Base-by-base conservation (phyloP, 305 asterid genomes). In the Galium porrigens region DNA sequence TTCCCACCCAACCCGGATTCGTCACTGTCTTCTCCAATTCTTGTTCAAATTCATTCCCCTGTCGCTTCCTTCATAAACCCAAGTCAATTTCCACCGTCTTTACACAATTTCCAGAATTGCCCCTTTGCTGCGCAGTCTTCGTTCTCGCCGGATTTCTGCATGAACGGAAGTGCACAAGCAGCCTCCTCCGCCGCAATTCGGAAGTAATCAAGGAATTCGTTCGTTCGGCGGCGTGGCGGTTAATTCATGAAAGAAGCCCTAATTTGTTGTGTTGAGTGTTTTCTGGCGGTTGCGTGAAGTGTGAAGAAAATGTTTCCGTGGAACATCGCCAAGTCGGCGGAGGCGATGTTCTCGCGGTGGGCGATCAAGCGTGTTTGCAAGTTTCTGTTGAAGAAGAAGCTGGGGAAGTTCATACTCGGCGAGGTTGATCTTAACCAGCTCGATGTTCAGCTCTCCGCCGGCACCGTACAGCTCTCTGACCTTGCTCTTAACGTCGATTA, bases 341-440 rank as follows among this genome's bases (percentile, higher is more conserved):
- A 92, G 85, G 89, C 94, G 80, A 79, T 85, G 96, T 84, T 92
- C 82, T 87, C 97, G 56, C 96, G 97, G 60, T 92, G 95, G 99
- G 97, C 99, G 41, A 76, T 92, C 20, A 85, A 86, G 68, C 85
- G 94, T 64, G 73, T 89, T 18, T 92, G 96, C 65, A 84, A 89
- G 75, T 87, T 89, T 69, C 58, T 87, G 74, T 73, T 92, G 85
- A 89, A 89, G 96, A 92, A 92, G 87, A 89, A 89, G 72, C 74
- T 92, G 78, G 99, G 99, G 56, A 82, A 89, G 72, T 85, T 89
- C 55, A 87, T 92, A 68, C 75, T 89, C 63, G 99, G 97, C 10
- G 99, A 92, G 73, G 84, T 92, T 76, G 99, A 92, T 87, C 94
- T 92, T 64, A 77, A 89, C 66, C 95, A 92, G 76, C 99, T 92